Base-by-base conservation (phyloP, 2,329 filamentous ascomycete species). In the Colletotrichum shisoi region DNA sequence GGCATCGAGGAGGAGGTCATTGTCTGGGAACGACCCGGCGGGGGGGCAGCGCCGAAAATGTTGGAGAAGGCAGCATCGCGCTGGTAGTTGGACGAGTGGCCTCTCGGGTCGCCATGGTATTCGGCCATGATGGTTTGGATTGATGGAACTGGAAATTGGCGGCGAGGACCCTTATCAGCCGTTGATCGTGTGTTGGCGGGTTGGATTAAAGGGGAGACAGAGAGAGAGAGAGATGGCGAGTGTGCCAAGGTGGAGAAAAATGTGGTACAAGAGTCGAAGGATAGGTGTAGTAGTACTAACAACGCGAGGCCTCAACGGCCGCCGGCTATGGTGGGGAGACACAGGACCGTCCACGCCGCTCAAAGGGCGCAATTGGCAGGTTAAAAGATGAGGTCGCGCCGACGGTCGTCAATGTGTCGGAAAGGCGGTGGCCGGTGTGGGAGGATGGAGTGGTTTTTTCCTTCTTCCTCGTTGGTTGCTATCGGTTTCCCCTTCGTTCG, bases 1-100 rank as follows among this genome's bases (percentile, higher is more conserved):
- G 86, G 87, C 67, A 80, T 75, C 48, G 90, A 85, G 71, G 93
- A 89, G 63, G 91, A 93, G 70, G 90, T 95, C 93, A 98, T 97
- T 31, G 94, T 97, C 76, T 97, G 94, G 65, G 94, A 96, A 77
- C 95, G 90, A 66, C 94, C 94, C 52, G 92, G 88, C 53, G 93
- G 93, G 71, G 92, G 93, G 71, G 92, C 86, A 71, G 89, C 89
- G 72, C 94, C 95, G 77, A 98, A 99, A 76, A 98, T 98, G 80
- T 94, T 94, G 71, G 91, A 93, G 79, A 96, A 99, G 71, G 94
- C 95, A 72, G 93, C 92, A 87, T 99, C 94, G 81, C 95, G 91
- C 80, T 95, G 92, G 74, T 83, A 84, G 75, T 84, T 84, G 70
- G 83, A 81, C 62, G 81, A 75, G 83, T 86, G 84, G 71, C 83